phyloP scores from a whole-genome alignment of 23 red algal genomes.

The Agarophyton chilense region DNA sequence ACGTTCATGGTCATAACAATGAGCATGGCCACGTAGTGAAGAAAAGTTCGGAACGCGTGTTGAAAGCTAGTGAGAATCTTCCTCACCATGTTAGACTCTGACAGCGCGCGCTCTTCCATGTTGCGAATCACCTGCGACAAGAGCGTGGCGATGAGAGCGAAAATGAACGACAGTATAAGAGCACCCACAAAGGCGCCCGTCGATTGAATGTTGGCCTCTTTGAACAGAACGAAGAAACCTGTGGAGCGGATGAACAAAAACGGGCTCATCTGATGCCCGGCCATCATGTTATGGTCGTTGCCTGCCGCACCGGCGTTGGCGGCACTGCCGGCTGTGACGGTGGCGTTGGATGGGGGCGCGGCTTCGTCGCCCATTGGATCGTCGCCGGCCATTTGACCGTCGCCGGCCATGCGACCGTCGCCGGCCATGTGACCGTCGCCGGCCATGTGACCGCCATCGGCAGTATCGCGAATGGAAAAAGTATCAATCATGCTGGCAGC shows the following conservation, averaged over 20 bases:
- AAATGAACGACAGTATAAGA: conserved; percentile 34
- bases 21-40: conserved; percentile 87
- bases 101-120: conserved; percentile 24
- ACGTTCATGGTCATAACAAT: conserved; percentile 89
- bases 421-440: neutral
- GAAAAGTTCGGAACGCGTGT: conserved; percentile 17
- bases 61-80: conserved; percentile 2
- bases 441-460: neutral
- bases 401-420: neutral
- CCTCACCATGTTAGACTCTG: neutral
- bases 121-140: conserved; percentile 3
- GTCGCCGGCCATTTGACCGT: neutral
- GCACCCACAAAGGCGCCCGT: conserved; percentile 69
- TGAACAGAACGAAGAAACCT: conserved; percentile 61
- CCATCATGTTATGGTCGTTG: neutral
- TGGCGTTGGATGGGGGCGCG: no score
- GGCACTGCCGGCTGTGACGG: no score
- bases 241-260: conserved; percentile 48
- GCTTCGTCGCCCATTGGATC: no score
- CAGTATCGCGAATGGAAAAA: no score
- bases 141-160: conserved; percentile 52
- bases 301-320: neutral
- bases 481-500: no score
- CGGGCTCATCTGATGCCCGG: conserved; percentile 45
- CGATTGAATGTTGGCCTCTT: conserved; percentile 57